Conservation (phyloP, 192 early-diverging fungal species). For the Linnemannia hyalina region DNA sequence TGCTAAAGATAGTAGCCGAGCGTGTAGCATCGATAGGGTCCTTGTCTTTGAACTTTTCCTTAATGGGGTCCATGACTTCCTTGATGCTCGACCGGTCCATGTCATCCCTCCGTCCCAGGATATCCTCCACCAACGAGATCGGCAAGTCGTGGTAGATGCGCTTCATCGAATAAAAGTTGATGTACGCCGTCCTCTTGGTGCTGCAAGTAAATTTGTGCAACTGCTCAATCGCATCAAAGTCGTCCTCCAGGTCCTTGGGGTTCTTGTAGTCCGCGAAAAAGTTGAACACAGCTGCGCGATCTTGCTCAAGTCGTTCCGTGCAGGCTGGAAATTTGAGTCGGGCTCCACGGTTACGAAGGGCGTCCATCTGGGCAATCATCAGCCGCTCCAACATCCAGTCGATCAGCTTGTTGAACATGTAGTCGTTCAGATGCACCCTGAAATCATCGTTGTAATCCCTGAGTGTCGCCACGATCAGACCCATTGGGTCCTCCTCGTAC, state of each 20-base stretch:
- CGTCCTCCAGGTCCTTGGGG: slow-evolving; percentile 75
- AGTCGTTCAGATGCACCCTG: slow-evolving; percentile 86
- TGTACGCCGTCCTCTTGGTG: slow-evolving; percentile 84
- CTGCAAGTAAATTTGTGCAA: slow-evolving; percentile 85
- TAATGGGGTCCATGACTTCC: slow-evolving; percentile 88
- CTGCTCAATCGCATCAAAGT: slow-evolving; percentile 88
- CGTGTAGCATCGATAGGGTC: slow-evolving; percentile 60
- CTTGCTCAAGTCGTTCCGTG: slow-evolving; percentile 78
- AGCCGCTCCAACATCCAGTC: slow-evolving; percentile 91
- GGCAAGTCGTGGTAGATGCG: slow-evolving; percentile 94
- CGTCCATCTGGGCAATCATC: slow-evolving; percentile 87
- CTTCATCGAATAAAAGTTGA: slow-evolving; percentile 93
- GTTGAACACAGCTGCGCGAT: slow-evolving; percentile 77
- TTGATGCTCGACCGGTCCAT: slow-evolving; percentile 87
- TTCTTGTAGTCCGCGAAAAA: slow-evolving; percentile 87
- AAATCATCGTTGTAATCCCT: slow-evolving; percentile 96
- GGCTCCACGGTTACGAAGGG: slow-evolving; percentile 81
- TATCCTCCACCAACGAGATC: slow-evolving; percentile 91
- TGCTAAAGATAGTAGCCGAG: slow-evolving; percentile 69
- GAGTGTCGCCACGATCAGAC: slow-evolving; percentile 90
- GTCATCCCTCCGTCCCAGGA: slow-evolving; percentile 91
- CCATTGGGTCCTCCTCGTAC: slow-evolving; percentile 93
- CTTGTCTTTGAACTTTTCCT: slow-evolving; percentile 74
- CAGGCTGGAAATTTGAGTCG: slow-evolving; percentile 79
- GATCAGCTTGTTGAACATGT: slow-evolving; percentile 89